Conservation (phyloP, 352 stramenopile genomes). For the Pythium insidiosum region DNA sequence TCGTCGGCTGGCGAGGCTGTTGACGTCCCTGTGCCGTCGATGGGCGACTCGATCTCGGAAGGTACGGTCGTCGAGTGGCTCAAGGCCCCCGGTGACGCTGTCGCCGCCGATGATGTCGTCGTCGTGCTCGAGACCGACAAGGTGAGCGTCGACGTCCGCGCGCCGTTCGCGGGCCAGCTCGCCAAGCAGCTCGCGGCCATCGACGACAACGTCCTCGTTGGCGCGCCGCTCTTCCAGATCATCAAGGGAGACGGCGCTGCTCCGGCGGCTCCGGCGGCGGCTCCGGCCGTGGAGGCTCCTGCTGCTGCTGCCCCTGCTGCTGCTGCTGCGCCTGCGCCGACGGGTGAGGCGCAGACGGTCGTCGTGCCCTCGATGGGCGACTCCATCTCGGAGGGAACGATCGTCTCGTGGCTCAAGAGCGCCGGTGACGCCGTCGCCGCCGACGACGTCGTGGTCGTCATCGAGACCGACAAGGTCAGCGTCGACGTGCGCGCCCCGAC, state of each 20-base stretch:
- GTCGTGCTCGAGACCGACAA: slow-evolving; percentile 99
- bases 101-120: slow-evolving; percentile 95
- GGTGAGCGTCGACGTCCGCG: slow-evolving; percentile 87
- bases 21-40: slow-evolving; percentile 80
- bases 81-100: slow-evolving; percentile 89
- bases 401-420: slow-evolving; percentile 92
- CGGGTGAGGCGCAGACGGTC: slow-evolving; percentile 39
- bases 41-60: slow-evolving; percentile 97
- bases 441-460: slow-evolving; percentile 94
- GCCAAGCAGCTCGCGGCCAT: slow-evolving; percentile 85
- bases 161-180: slow-evolving; percentile 83
- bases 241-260: slow-evolving; percentile 62
- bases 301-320: slow-evolving; percentile 6
- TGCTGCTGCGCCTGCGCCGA: slow-evolving; percentile 7
- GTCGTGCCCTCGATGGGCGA: slow-evolving; percentile 83
- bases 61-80: slow-evolving; percentile 96
- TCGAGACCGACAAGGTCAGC: slow-evolving; percentile 96
- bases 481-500: slow-evolving; percentile 87
- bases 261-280: slow-evolving; percentile 12
- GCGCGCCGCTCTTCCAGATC: slow-evolving; percentile 89
- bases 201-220: slow-evolving; percentile 95
- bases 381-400: slow-evolving; percentile 96
- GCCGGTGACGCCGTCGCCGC: slow-evolving; percentile 87
- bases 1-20: slow-evolving; percentile 22
- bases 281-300: slow-evolving; percentile 11